Percentiles rank a stretch among this genome's conserved stretches.
phyloP scores from a whole-genome alignment of 2,329 filamentous ascomycete species.

The Exophiala spinifera region DNA sequence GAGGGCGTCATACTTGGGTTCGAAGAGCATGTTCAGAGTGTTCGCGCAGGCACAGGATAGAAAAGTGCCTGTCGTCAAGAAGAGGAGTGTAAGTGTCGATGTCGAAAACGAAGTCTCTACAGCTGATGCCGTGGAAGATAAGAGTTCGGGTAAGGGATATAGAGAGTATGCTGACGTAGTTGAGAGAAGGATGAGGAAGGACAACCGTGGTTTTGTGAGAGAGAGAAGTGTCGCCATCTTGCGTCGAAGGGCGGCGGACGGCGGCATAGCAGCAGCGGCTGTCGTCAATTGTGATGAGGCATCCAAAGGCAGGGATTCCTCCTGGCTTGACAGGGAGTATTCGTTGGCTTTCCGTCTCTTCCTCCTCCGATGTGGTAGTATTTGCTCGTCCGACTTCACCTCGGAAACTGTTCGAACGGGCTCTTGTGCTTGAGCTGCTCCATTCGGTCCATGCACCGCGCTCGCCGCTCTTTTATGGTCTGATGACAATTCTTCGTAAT shows the following conservation, averaged over 20 bases:
- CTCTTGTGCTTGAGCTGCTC: background rate
- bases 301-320: constrained; percentile 52
- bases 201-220: constrained; percentile 91
- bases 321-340: background rate
- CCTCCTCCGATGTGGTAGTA: constrained; percentile 26
- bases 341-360: constrained; percentile 21
- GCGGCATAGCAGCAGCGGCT: constrained; percentile 55
- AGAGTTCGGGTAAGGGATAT: constrained; percentile 85
- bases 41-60: constrained; percentile 90
- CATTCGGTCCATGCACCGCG: background rate
- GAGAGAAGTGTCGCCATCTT: constrained; percentile 78
- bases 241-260: constrained; percentile 57
- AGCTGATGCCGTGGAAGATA: constrained; percentile 66
- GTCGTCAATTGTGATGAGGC: constrained; percentile 60
- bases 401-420: background rate
- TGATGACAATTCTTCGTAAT: constrained; percentile 7
- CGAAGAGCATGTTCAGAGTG: constrained; percentile 95
- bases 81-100: constrained; percentile 85
- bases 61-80: constrained; percentile 84
- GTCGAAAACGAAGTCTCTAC: constrained; percentile 74
- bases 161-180: constrained; percentile 88
- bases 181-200: constrained; percentile 84
- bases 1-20: constrained; percentile 81
- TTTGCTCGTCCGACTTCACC: constrained; percentile 5
- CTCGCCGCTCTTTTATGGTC: constrained; percentile 4